Conservation (phyloP, 345 rosid genomes). For the Brassica cretica region DNA sequence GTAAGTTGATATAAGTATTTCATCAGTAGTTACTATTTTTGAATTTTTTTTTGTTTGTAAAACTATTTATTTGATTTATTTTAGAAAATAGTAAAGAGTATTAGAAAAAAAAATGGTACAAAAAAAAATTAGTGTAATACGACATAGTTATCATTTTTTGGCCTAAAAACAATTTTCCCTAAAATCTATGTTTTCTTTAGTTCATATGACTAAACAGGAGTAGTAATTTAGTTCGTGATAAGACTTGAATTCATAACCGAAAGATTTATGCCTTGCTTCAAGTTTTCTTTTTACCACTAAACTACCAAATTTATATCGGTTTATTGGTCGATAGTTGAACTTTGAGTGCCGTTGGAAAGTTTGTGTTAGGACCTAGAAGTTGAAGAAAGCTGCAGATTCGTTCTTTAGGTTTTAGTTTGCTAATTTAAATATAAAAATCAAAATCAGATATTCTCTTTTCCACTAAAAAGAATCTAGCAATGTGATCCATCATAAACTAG, state of each 20-base stretch:
- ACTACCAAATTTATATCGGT: neutral
- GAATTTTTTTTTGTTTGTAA: too few relatives aligned
- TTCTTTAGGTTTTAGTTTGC: neutral
- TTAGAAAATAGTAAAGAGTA: too few relatives aligned
- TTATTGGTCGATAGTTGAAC: too few relatives aligned
- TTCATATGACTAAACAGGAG: neutral
- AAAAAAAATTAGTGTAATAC: too few relatives aligned
- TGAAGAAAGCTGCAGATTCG: constrained; percentile 13
- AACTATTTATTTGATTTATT: too few relatives aligned
- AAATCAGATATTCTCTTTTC: constrained; percentile 14
- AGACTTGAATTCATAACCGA: neutral
- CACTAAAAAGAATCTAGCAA: neutral
- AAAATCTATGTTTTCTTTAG: too few relatives aligned
- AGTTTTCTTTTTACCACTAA: neutral
- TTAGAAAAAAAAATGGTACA: too few relatives aligned
- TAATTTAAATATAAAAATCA: neutral
- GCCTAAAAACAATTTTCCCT: too few relatives aligned
- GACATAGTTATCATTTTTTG: too few relatives aligned
- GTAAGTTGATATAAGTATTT: too few relatives aligned
- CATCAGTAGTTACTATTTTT: too few relatives aligned
- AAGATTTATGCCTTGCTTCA: neutral
- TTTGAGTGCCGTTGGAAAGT: constrained; percentile 1
- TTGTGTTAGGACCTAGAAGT: neutral
- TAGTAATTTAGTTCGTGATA: neutral
- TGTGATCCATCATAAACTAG: neutral